These are phyloP conservation scores for Magnaporthiopsis incrustans DNA, from an alignment of 2,329 filamentous ascomycete species.

Conservation along the genomic window DNA sequence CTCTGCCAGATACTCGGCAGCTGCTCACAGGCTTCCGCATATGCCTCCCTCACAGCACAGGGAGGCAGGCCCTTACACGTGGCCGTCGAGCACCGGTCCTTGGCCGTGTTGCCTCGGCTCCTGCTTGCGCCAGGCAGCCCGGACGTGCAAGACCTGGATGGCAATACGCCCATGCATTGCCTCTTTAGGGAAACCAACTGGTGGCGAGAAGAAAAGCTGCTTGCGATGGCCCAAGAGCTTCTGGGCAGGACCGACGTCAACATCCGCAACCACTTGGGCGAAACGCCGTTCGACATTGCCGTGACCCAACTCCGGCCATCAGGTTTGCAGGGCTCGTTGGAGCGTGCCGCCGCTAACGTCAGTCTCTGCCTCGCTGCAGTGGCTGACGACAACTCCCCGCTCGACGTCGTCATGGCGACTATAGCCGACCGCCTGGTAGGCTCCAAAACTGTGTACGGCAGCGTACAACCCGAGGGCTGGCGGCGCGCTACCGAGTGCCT, in stretches of 20 bases:
- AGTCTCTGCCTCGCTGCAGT: not conserved
- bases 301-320: not conserved
- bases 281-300: not conserved
- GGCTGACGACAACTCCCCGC: not conserved
- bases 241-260: not conserved
- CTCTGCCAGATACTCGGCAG: not conserved
- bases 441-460: not conserved
- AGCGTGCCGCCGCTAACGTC: not conserved
- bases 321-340: not conserved
- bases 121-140: not conserved
- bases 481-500: not conserved
- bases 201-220: not conserved
- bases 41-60: not conserved
- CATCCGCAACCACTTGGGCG: not conserved
- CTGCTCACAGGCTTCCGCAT: not conserved
- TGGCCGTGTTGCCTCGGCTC: not conserved
- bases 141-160: not conserved
- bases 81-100: not conserved
- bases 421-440: not conserved
- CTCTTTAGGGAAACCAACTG: not conserved
- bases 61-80: not conserved
- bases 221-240: not conserved
- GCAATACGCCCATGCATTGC: not conserved
- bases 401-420: not conserved
- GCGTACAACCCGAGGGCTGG: not conserved